Evolutionary conservation across 148 eudicot genomes (phyloP), one percentile per base, ranked within the genome.

Genomic region (Fagopyrum homotropicum): DNA sequence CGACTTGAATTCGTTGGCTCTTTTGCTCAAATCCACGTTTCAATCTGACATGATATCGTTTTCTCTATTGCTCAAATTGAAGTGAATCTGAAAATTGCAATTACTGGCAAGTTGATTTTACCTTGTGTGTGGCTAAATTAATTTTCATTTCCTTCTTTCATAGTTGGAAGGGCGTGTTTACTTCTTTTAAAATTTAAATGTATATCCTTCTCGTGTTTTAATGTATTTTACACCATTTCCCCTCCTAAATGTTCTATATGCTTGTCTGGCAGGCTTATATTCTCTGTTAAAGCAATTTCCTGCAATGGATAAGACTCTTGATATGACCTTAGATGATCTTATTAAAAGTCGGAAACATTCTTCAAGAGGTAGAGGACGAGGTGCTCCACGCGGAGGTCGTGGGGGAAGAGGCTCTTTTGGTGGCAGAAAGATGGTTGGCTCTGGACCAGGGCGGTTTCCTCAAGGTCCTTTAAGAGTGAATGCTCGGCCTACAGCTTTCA

Each of bases 311-410:
- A 77, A 60, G 69, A 59, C 91, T 73, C 79, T 91, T 85, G 93
- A 94, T 85, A 85, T 87, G 90, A 80, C 93, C 4, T 81, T 94
- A 75, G 95, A 89, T 48, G 95, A 91, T 80, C 87, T 91, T 79
- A 91, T 91, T 63, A 93, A 87, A 83, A 91, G 79, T 81, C 83
- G 90, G 78, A 86, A 88, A 63, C 77, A 17, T 77, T 73, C 69
- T 45, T 84, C 80, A 22, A 85, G 85, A 78, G 85, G 89, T 60
- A 81, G 88, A 80, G 93, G 91, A 22, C 82, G 79, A 63, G 93
- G 93, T 56, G 86, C 82, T 84, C 79, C 84, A 26, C 81, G 75
- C 22, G 83, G 86, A 73, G 91, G 93, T 45, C 88, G 91, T 83
- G 93, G 90, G 10, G 82, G 85, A 69, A 84, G 82, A 75, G 79